Evolutionary conservation across 2,329 filamentous ascomycete species (phyloP), one percentile per base, ranked within the genome.

Genomic region (Diaporthe velutina): DNA sequence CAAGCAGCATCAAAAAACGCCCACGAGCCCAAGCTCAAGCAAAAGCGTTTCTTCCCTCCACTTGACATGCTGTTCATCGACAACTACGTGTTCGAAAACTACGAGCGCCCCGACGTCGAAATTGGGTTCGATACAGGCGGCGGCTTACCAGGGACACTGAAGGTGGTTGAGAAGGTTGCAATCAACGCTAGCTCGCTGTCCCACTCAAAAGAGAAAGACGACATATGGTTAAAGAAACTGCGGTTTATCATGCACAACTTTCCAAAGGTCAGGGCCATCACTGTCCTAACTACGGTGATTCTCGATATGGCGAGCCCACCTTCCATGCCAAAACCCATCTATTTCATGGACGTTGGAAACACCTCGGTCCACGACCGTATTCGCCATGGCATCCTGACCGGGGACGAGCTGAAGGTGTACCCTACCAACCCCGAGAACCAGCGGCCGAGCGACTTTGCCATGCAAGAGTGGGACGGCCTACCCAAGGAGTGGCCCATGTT

Each of bases 41-140:
- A 54, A 12, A 25, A 17, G 22, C 22, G 28, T 7, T 72, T 74
- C 13, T 28, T 25, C 15, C 48, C 58, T 22, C 67, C 45, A 1
- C 70, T 70, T 28, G 74, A 75, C 33, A 61, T 75, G 25, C 45
- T 75, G 2, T 74, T 75, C 58, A 71, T 75, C 42, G 57, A 60
- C 33, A 71, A 58, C 54, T 74, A 74, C 17, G 70, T 75, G 3
- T 75, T 75, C 19, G 25, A 74, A 12, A 40, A 75, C 38, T 75
- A 50, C 42, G 74, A 75, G 33, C 42, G 54, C 4, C 33, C 71
- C 3, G 35, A 61, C 7, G 66, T 42, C 22, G 61, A n/a, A 10
- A 67, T 75, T 15, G 40, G 13, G 5, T 75, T 71, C 33, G 42
- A 58, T 0, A 6, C 19, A 10, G 71, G 66, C 2, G 40, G 50